Evolutionary conservation across 2,329 filamentous ascomycete genomes (phyloP), one percentile per base, ranked within the genome.

Genomic region (Emergomyces africanus): DNA sequence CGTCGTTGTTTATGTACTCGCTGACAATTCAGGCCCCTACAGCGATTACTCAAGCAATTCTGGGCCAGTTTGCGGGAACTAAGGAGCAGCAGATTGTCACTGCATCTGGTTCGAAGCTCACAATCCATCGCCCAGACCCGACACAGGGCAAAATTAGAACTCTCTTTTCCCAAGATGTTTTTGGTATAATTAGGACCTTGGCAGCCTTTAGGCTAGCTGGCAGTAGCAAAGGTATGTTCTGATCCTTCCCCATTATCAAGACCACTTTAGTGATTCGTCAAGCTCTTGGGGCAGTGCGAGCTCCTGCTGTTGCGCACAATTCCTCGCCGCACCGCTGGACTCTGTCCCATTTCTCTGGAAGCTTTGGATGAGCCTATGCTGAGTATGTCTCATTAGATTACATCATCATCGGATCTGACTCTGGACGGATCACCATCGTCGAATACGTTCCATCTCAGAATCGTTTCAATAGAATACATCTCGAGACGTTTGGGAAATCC

Each of bases 401-500:
- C 72, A 86, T 99, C 67, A 94, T 97, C 68, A 83, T 99, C 65
- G 88, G 90, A 58, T 95, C 91, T 54, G 94, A 99, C 76, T 97
- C 94, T 33, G 94, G 94, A 64, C 88, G 94, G 54, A 92, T 99
- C 68, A 87, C 92, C 28, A 90, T 97, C 67, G 81, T 97, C 71
- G 92, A 96, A 75, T 99, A 96, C 73, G 77, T 92, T 41, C 86
- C 89, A 15, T 83, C 88, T 20, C 85, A 90, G 72, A 96, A 96
- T 72, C 84, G 85, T 54, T 96, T 99, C 74, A 86, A 86, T 67
- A 86, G 90, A 53, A 82, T 97, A 64, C 94, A 97, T 69, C 82
- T 96, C 59, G 95, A 99, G 77, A 99, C 95, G 0, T 99, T 95
- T 72, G 94, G 94, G 66, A 99, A 99, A 75, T 97, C 94, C 8